Base-by-base conservation (phyloP, 192 early-diverging fungal genomes). In the Powellomyces hirtus region DNA sequence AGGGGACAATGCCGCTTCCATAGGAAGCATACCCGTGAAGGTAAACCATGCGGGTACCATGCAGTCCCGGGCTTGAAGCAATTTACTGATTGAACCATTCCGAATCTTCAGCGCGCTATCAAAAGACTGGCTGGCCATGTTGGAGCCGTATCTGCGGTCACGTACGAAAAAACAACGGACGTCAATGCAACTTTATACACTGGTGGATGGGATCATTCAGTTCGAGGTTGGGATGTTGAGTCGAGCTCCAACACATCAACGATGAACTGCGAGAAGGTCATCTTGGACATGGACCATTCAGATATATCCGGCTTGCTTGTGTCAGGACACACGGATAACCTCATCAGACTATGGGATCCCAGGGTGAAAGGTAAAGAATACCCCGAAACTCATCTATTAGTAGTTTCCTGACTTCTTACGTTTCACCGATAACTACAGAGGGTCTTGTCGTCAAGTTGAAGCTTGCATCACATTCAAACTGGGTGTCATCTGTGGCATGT, bases 201-300 rank as follows among this genome's bases (percentile, higher is more conserved):
- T 59, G 94, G 90, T 71, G 92, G 94, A 64, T 92, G 89, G 88
- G 97, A 98, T 81, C 94, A 98, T 75, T 89, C 93, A 38, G 82
- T 97, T 46, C 82, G 94, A 60, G 76, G 84, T 13, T 98, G 97
- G 95, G 92, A 98, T 71, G 78, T 96, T 40, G 89, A 91, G 38
- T 75, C 81, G 31, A 84, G 86, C 42, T 81, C 87, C 20, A 93
- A 94, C 66, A 59, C 86, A 35, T 66, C 80, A 8, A 92, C 94
- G 20, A 93, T 89, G 79, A 87, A 85, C 57, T 97, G 94, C 70
- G 96, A 96, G 71, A 90, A 90, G 70, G 90, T 91, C 0, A 84
- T 95, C 34, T 77, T 89, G 42, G 87, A 73, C 34, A 68, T 96
- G 38, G 90, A 83, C 63, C 89, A 94, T 69, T 93, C 92, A 36